Base-by-base conservation (phyloP, 805 yeast species). In the Yarrowia bubula region DNA sequence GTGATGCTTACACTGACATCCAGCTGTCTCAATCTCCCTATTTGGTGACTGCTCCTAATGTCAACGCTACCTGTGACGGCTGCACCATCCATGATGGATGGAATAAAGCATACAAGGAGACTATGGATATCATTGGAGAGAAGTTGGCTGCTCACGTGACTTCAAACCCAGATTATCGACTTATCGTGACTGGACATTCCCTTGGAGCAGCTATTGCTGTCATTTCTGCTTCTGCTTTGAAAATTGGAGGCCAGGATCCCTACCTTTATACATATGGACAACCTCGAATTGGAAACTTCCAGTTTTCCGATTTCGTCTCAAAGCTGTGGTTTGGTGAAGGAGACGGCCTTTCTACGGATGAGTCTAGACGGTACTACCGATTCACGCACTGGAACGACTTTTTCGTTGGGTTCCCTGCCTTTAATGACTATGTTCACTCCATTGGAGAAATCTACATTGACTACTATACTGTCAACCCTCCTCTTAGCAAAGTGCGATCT, bases 141-240 rank as follows among this genome's bases (percentile, higher is more conserved):
- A 28, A 51, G 18, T 18, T 51, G 5, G 35, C 42, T n/a, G 43
- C 18, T 1, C 43, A 37, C 10, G 33, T 51, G 5, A 22, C 8
- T 43, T 15, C 18, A 22, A 73, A 80, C 70, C 83, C 85, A 0
- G 80, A 78, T 15, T 86, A 85, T 71, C 71, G 77, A 31, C 65
- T 87, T 1, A 79, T 81, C 1, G 78, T 87, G 0, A 76, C 84
- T 0, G 95, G 96, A 0, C 96, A 89, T 73, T 89, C 95, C 0
- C 74, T 89, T 42, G 92, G 92, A 1, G 95, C 86, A 5, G 92
- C 92, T 0, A 73, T 87, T 57, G 86, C 91, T 1, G 74, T 79
- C 2, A 73, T 89, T 32, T 80, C 83, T 11, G 92, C 88, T 0
- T 76, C 84, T 28, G 92, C 88, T 70, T 77, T 86, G 57, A 43